Conservation (phyloP, 495 filamentous ascomycete species). For the Paragyromitra xinjiangensis region DNA sequence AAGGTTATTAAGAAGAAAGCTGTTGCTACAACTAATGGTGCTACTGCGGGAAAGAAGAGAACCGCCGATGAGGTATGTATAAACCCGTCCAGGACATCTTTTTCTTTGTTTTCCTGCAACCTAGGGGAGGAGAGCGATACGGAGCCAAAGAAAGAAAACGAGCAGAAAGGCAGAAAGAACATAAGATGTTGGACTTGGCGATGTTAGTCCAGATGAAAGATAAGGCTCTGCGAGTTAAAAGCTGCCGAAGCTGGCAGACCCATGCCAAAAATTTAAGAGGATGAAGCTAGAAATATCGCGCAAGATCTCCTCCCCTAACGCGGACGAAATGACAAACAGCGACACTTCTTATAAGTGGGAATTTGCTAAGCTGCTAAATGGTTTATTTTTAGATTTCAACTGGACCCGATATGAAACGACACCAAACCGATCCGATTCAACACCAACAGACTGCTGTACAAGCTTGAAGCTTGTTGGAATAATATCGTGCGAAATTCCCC, state of each 20-base stretch:
- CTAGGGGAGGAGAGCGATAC: conserved; percentile 44
- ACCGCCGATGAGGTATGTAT: conserved; percentile 56
- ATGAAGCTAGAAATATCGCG: conserved; percentile 43
- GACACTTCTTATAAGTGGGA: conserved; percentile 11
- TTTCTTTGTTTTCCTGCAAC: conserved; percentile 43
- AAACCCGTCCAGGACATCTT: conserved; percentile 31
- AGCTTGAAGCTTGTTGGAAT: conserved; percentile 42
- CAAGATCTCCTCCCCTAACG: conserved; percentile 55
- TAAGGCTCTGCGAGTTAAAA: conserved; percentile 24
- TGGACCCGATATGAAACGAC: conserved; percentile 43
- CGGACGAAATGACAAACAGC: conserved; percentile 43
- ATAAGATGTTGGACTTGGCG: conserved; percentile 18
- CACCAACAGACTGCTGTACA: conserved; percentile 52
- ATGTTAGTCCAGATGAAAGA: conserved; percentile 42
- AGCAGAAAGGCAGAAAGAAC: conserved; percentile 3
- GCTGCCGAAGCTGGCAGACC: conserved; percentile 30
- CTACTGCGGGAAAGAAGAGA: conserved; percentile 47
- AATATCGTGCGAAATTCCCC: conserved; percentile 55
- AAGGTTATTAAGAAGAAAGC: conserved; percentile 63
- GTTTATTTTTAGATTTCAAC: conserved; percentile 31
- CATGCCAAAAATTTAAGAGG: conserved; percentile 21
- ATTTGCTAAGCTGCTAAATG: conserved; percentile 47
- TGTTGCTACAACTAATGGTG: conserved; percentile 36
- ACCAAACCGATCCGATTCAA: conserved; percentile 32
- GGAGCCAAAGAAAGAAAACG: conserved; percentile 14